These are phyloP conservation scores for Quercus robur DNA, from an alignment of 306 rosid species.

Conservation along the genomic window DNA sequence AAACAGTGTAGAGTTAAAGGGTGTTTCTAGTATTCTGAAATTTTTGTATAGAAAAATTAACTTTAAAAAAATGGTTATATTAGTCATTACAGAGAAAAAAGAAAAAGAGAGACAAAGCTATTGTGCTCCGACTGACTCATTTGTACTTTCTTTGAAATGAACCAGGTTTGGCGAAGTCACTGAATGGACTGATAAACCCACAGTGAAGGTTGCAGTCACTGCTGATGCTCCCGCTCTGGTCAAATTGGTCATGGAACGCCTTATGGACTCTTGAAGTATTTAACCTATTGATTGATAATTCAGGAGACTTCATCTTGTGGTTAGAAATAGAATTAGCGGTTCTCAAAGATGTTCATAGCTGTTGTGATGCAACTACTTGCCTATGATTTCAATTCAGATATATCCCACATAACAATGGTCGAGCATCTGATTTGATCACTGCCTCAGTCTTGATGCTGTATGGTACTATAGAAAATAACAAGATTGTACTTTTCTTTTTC, in stretches of 20 bases:
- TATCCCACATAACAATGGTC: neutral
- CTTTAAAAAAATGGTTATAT: neutral
- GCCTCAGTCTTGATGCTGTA: neutral
- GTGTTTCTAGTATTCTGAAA: neutral
- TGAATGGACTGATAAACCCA: slow-evolving; percentile 79
- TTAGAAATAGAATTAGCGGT: neutral
- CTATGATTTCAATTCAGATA: neutral
- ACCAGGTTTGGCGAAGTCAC: slow-evolving; percentile 76
- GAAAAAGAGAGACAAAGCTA: neutral
- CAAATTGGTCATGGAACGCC: slow-evolving; percentile 75
- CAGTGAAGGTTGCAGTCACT: slow-evolving; percentile 90
- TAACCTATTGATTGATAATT: too few species aligned
- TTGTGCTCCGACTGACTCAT: neutral
- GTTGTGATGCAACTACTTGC: neutral
- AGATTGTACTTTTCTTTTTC: neutral
- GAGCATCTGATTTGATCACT: neutral
- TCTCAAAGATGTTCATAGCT: neutral
- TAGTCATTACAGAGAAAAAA: neutral
- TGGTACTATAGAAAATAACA: neutral
- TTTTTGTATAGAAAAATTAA: neutral
- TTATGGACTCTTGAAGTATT: slow-evolving; percentile 37
- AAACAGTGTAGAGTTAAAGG: neutral
- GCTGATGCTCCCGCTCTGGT: slow-evolving; percentile 70
- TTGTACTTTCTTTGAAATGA: slow-evolving; percentile 14
- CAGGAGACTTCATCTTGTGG: too few species aligned